A percentile compares a stretch with the other conserved stretches of the same genome.
Conservation (phyloP, 2,329 filamentous ascomycete genomes). For the Talaromyces rugulosus region DNA sequence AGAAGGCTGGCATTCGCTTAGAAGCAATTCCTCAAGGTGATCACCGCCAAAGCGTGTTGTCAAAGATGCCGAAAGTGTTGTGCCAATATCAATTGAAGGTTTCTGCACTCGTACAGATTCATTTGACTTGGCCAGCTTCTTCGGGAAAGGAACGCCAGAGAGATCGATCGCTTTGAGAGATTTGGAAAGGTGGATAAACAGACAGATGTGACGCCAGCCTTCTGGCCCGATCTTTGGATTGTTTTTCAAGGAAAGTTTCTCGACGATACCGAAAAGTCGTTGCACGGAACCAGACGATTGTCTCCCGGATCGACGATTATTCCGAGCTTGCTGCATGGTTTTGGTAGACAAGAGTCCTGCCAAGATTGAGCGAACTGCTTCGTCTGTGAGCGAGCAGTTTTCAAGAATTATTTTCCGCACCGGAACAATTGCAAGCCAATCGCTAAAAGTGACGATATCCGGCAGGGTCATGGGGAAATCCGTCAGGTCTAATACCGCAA, state of each 20-base stretch:
- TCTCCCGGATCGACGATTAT: conserved; percentile 41
- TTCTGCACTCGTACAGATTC: conserved; percentile 15
- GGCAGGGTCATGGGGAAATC: conserved; percentile 78
- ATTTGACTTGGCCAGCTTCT: conserved; percentile 26
- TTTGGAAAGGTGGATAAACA: conserved; percentile 86
- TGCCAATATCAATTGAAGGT: conserved; percentile 50
- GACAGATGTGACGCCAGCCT: conserved; percentile 85
- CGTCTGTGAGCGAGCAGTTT: conserved; percentile 80
- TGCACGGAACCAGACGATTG: conserved; percentile 32
- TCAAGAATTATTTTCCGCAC: conserved; percentile 82
- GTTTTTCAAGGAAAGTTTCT: conserved; percentile 83
- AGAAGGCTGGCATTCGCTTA: conserved; percentile 73
- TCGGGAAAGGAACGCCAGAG: conserved; percentile 76
- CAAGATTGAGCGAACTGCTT: conserved; percentile 79
- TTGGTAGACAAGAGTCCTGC: conserved; percentile 80
- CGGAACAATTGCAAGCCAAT: conserved; percentile 91
- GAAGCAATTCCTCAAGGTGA: conserved; percentile 73
- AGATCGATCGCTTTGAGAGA: conserved; percentile 83
- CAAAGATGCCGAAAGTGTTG: conserved; percentile 70
- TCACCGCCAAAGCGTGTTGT: conserved; percentile 71
- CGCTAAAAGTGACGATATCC: conserved; percentile 82
- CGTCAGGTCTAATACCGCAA: conserved; percentile 77
- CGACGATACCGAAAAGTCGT: conserved; percentile 62
- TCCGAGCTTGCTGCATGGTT: conserved; percentile 55
- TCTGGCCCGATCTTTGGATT: conserved; percentile 78